Evolutionary conservation across 2,329 filamentous ascomycete species (phyloP).

Genomic region (Fusarium citri): DNA sequence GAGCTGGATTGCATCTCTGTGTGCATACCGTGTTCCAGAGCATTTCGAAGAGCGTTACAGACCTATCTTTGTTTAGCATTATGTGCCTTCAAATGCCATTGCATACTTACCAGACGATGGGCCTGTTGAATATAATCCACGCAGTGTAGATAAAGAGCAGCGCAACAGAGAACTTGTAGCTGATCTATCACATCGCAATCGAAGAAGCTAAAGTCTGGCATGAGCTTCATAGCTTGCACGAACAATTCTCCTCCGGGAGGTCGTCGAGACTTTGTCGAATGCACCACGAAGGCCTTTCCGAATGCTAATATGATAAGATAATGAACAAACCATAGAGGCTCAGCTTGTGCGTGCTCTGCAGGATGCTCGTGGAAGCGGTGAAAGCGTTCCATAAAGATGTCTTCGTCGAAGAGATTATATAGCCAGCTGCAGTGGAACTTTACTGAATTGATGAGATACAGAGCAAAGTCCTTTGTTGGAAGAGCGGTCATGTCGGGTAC

Average conservation of each 20-base stretch:
- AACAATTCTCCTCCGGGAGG: constrained; percentile 36
- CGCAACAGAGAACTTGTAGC: constrained; percentile 36
- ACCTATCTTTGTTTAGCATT: constrained; percentile 3
- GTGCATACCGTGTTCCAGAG: constrained; percentile 33
- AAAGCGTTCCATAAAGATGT: constrained; percentile 35
- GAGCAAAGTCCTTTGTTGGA: constrained; percentile 33
- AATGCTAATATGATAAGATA: constrained; percentile 38
- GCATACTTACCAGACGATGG: constrained; percentile 17
- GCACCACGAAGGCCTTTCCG: constrained; percentile 38
- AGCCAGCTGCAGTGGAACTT: constrained; percentile 38
- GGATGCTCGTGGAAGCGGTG: constrained; percentile 21
- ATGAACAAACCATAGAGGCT: constrained; percentile 37
- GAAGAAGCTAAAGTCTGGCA: constrained; percentile 38
- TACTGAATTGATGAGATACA: constrained; percentile 38
- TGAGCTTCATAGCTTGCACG: constrained; percentile 35
- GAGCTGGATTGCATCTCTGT: constrained; percentile 33
- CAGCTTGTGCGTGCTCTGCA: not conserved
- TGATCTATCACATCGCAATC: constrained; percentile 29
- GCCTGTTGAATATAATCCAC: constrained; percentile 24
- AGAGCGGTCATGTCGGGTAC: constrained; percentile 9
- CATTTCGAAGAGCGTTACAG: constrained; percentile 24
- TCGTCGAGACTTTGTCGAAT: constrained; percentile 26
- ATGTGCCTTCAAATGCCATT: accelerated
- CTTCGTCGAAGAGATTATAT: constrained; percentile 34
- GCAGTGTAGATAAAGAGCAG: constrained; percentile 31